These are phyloP conservation scores for Epichloe uncinata DNA, from an alignment of 2,329 filamentous ascomycete species.

Conservation along the genomic window DNA sequence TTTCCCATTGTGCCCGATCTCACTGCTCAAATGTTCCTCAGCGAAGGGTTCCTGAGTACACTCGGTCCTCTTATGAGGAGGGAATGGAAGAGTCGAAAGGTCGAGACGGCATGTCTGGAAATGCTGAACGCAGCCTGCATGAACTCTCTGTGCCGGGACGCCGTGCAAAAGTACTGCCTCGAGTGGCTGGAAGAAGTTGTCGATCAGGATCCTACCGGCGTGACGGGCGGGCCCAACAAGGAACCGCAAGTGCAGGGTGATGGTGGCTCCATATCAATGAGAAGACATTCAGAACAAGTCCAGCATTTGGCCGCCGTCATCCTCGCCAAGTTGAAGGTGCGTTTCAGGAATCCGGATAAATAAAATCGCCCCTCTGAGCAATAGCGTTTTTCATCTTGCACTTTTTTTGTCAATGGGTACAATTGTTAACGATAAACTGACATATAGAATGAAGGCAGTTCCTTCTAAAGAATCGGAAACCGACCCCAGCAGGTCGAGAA, in stretches of 20 bases:
- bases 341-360: background rate
- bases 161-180: conserved; percentile 70
- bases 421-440: conserved; percentile 32
- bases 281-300: conserved; percentile 46
- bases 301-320: conserved; percentile 60
- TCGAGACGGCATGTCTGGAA: conserved; percentile 77
- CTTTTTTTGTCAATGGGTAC: background rate
- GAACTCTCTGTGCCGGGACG: conserved; percentile 67
- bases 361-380: background rate
- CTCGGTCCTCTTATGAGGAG: conserved; percentile 65
- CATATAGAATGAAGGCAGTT: conserved; percentile 38
- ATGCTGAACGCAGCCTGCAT: conserved; percentile 88
- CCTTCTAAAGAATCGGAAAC: conserved; percentile 27
- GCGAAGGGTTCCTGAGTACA: conserved; percentile 70
- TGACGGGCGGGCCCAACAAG: conserved; percentile 34
- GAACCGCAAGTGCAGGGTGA: conserved; percentile 45
- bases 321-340: conserved; percentile 54
- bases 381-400: background rate
- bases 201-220: conserved; percentile 51
- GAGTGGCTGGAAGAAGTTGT: conserved; percentile 82
- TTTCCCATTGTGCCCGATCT: conserved; percentile 76
- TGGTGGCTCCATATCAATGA: conserved; percentile 45
- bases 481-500: conserved; percentile 27
- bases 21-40: conserved; percentile 69
- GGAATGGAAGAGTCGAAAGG: conserved; percentile 71